Percentiles rank a stretch among this genome's conserved stretches.
These are phyloP conservation scores for Umbelopsis sp. DNA, from an alignment of 192 early-diverging fungal species.

Conservation along the genomic window DNA sequence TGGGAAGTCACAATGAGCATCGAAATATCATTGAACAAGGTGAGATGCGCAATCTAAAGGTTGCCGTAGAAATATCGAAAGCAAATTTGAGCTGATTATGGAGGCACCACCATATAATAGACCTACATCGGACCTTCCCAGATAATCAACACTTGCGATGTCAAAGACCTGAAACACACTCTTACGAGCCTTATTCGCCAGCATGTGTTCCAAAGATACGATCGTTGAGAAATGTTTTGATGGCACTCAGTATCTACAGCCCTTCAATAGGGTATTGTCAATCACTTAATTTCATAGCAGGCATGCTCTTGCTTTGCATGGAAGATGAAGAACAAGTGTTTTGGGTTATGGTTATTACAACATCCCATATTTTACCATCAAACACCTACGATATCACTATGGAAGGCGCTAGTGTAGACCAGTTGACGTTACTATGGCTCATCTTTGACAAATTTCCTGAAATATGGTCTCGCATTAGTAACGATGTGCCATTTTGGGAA, in stretches of 20 bases:
- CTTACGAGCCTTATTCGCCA: neutral
- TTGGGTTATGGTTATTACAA: constrained; percentile 74
- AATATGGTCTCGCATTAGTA: constrained; percentile 45
- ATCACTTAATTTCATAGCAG: constrained; percentile 80
- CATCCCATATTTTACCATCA: constrained; percentile 71
- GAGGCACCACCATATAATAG: neutral
- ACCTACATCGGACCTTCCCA: constrained; percentile 10
- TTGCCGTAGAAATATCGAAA: neutral
- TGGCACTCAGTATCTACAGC: constrained; percentile 72
- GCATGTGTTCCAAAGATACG: constrained; percentile 47
- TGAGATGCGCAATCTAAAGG: neutral
- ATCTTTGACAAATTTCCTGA: constrained; percentile 50
- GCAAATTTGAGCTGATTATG: no score
- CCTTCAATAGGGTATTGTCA: constrained; percentile 85
- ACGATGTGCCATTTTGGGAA: constrained; percentile 44
- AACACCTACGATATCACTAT: constrained; percentile 76
- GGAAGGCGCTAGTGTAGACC: constrained; percentile 73
- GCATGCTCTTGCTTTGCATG: constrained; percentile 71
- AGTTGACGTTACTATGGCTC: constrained; percentile 60
- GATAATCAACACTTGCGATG: constrained; percentile 12
- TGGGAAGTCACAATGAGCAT: constrained; percentile 9
- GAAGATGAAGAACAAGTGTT: constrained; percentile 72
- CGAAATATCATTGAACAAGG: neutral
- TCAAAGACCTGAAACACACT: neutral
- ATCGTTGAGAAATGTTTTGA: constrained; percentile 66